Evolutionary conservation across 495 filamentous ascomycete genomes (phyloP).

Genomic region (Aspergillus coremiiformis): DNA sequence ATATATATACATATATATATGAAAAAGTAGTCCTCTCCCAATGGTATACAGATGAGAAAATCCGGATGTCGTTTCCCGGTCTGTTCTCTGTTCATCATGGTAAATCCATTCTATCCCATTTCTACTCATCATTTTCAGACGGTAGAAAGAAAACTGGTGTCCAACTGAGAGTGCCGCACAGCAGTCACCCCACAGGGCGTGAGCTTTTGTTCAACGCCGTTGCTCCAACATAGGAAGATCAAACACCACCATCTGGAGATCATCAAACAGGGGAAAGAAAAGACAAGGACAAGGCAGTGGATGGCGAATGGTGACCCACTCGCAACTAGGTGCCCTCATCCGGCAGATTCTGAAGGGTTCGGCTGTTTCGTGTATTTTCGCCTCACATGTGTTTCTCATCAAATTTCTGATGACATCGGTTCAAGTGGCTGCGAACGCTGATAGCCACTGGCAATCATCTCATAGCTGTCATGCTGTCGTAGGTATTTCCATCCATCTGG

Average conservation of each 20-base stretch:
- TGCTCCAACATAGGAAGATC: neutral
- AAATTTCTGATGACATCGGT: constrained; percentile 6
- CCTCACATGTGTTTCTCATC: neutral
- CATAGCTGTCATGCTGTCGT: constrained; percentile 7
- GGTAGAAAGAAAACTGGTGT: constrained; percentile 3
- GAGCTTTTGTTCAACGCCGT: constrained; percentile 3
- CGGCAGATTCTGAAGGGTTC: neutral
- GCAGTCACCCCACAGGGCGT: constrained; percentile 9
- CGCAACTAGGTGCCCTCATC: neutral
- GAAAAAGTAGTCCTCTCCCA: neutral
- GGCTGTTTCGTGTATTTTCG: neutral
- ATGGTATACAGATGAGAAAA: neutral
- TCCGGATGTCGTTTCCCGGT: neutral
- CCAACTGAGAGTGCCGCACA: constrained; percentile 7
- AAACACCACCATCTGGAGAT: neutral
- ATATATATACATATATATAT: too few relatives aligned
- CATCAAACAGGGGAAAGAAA: neutral
- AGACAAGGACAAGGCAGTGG: neutral
- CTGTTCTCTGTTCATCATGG: neutral
- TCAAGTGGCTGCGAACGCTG: constrained; percentile 1
- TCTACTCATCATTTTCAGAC: constrained; percentile 10
- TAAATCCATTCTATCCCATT: constrained; percentile 3
- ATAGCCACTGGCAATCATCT: constrained; percentile 4
- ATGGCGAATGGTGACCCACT: neutral
- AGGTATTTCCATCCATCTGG: constrained; percentile 8